Base-by-base conservation (phyloP, 2,329 filamentous ascomycete genomes). In the Verticillium nubilum region DNA sequence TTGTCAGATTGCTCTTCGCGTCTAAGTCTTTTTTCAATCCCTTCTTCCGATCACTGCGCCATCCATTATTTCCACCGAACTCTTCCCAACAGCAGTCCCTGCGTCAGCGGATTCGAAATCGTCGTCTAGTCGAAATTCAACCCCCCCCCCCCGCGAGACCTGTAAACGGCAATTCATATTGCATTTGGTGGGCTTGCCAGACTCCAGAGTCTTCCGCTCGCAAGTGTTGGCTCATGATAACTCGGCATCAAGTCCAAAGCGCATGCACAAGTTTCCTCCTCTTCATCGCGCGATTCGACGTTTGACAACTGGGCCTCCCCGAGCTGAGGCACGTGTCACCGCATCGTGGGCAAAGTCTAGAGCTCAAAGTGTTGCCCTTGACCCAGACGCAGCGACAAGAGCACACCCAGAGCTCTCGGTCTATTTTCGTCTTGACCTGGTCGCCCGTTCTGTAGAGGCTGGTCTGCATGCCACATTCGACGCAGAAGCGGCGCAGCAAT, bases 381-480 rank as follows among this genome's bases (percentile, higher is more conserved):
- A 19, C 4, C 29, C 58, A 50, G n/a, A 59, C 29, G 9, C 27
- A n/a, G 4, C 52, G 52, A 29, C 58, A 59, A n/a, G 37, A 27
- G 58, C 58, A 59, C 9, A 59, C 26, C 58, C 58, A 59, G 19
- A 59, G 50, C 52, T 59, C 58, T 23, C 37, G 33, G 19, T 28
- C 26, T 2, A 52, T 55, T 9, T 52, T 28, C 12, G 58, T 59
- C 17, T 17, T 26, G 52, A 59, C 23, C 31, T 54, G 58, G 58
- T 59, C 58, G 23, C 58, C 58, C 25, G 52, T 52, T 17, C 9
- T 25, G 35, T 59, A 27, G 13, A 59, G 25, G 52, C 33, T 26
- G 5, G 29, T 37, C 19, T 37, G 50, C 10, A 59, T 28, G 19
- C 58, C 58, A 33, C 58, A 59, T 12, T 59, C 58, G 52, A 59